These are phyloP conservation scores for Aspergillus carlsbadensis DNA, from an alignment of 495 filamentous ascomycete species.

Conservation along the genomic window DNA sequence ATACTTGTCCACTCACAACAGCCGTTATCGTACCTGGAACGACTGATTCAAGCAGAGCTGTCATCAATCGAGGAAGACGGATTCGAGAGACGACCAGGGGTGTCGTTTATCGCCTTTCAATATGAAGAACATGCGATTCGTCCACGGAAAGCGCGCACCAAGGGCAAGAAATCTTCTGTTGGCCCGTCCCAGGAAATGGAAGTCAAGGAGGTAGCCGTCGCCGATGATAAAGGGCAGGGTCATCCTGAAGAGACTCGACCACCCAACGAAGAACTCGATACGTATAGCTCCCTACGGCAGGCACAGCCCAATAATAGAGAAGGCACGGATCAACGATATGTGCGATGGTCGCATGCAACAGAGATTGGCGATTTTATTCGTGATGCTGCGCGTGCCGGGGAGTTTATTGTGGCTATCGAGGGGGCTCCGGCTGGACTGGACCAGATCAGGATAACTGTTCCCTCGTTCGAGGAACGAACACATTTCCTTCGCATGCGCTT, in stretches of 20 bases:
- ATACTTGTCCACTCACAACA: constrained; percentile 91
- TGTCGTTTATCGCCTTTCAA: constrained; percentile 82
- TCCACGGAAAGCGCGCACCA: constrained; percentile 47
- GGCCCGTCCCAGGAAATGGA: constrained; percentile 1
- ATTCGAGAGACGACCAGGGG: constrained; percentile 63
- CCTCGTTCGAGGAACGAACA: constrained; percentile 85
- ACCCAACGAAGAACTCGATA: constrained; percentile 27
- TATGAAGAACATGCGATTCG: constrained; percentile 59
- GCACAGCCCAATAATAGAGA: constrained; percentile 19
- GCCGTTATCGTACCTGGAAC: constrained; percentile 88
- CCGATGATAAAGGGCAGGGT: constrained; percentile 27
- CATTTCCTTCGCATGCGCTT: constrained; percentile 78
- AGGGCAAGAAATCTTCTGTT: constrained; percentile 37
- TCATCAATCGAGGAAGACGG: constrained; percentile 64
- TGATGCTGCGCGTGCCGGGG: constrained; percentile 77
- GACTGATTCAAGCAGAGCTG: constrained; percentile 85
- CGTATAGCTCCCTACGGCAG: constrained; percentile 36
- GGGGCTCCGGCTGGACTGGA: constrained; percentile 53
- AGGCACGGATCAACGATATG: constrained; percentile 50
- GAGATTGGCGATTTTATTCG: constrained; percentile 96
- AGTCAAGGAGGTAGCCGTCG: constrained; percentile 2
- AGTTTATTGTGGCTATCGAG: constrained; percentile 84
- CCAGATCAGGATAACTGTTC: constrained; percentile 79
- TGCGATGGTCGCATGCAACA: constrained; percentile 87
- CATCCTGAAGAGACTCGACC: background rate